Conservation (phyloP, 805 yeast genomes). For the Wickerhamiella alocasiicola region DNA sequence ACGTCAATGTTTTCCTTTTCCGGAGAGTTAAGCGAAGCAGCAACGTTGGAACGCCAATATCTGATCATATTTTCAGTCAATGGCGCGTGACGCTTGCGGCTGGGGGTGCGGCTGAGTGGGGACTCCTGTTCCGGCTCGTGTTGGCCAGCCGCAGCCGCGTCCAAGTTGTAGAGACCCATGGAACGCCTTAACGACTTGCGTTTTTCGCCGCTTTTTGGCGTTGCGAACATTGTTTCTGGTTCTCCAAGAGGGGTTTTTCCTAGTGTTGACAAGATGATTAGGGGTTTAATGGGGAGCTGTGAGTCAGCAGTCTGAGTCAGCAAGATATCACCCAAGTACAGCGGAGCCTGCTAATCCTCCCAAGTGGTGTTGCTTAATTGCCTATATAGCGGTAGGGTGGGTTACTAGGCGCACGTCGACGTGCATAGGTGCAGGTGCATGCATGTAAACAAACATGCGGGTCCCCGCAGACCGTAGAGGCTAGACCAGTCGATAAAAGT, state of each 20-base stretch:
- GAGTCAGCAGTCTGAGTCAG: no score
- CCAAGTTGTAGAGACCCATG: slow-evolving; percentile 31
- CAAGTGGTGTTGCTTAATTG: no score
- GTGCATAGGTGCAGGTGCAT: no score
- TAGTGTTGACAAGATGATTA: no score
- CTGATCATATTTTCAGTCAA: slow-evolving; percentile 13
- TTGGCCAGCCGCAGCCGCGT: slow-evolving; percentile 23
- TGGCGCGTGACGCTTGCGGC: slow-evolving; percentile 22
- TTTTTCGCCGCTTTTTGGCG: slow-evolving; percentile 7
- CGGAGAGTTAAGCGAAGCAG: neutral
- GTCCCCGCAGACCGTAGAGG: no score
- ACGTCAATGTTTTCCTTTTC: neutral
- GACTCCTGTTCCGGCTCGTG: slow-evolving; percentile 8
- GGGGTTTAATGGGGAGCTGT: no score
- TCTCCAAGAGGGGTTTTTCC: no score
- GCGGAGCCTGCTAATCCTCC: no score
- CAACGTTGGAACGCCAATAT: slow-evolving; percentile 8
- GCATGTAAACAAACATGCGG: slow-evolving; percentile 10
- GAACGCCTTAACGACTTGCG: slow-evolving; percentile 28
- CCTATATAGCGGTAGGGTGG: no score
- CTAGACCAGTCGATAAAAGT: no score
- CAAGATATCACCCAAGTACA: no score
- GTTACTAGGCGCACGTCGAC: no score
- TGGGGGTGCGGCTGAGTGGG: slow-evolving; percentile 10
- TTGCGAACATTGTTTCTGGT: slow-evolving; percentile 3